Evolutionary conservation across 306 rosid genomes (phyloP).

Genomic region (Acmispon strigosus): DNA sequence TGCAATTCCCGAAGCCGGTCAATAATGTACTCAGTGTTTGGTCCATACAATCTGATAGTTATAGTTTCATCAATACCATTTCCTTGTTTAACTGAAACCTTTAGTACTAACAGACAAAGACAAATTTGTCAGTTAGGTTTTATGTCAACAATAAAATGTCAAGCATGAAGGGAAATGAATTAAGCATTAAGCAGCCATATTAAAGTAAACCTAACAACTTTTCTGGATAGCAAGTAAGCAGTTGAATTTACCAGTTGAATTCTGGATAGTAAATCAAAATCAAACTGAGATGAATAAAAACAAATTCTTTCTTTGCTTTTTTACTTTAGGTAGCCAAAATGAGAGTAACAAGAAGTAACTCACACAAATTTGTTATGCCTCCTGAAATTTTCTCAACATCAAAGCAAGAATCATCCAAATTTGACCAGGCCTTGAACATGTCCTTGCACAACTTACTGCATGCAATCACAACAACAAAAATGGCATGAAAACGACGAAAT

Average conservation of each 20-base stretch:
- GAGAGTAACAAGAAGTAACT: slow-evolving; percentile 26
- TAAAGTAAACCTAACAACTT: neutral
- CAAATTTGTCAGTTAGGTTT: slow-evolving; percentile 9
- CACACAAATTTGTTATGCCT: slow-evolving; percentile 91
- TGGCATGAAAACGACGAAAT: too few species aligned
- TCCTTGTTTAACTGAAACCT: slow-evolving; percentile 60
- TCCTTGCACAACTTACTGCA: slow-evolving; percentile 77
- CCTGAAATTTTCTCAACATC: slow-evolving; percentile 70
- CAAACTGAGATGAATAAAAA: neutral
- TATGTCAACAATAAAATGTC: neutral
- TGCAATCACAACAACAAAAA: neutral
- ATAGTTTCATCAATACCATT: slow-evolving; percentile 35
- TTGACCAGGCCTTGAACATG: slow-evolving; percentile 72
- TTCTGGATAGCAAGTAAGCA: neutral
- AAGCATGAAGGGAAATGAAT: neutral
- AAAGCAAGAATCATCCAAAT: slow-evolving; percentile 61
- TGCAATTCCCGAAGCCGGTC: slow-evolving; percentile 80
- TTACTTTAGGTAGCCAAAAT: neutral
- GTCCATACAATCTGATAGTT: slow-evolving; percentile 78
- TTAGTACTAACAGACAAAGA: slow-evolving; percentile 50
- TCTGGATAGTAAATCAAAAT: too few species aligned
- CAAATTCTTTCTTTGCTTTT: too few species aligned
- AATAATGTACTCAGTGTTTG: slow-evolving; percentile 80
- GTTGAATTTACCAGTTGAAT: too few species aligned
- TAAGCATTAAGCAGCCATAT: neutral